A percentile compares a stretch with the other conserved stretches of the same genome.
phyloP scores from a whole-genome alignment of 228 moss, liverwort and hornwort genomes.

The Sphagnum fallax region DNA sequence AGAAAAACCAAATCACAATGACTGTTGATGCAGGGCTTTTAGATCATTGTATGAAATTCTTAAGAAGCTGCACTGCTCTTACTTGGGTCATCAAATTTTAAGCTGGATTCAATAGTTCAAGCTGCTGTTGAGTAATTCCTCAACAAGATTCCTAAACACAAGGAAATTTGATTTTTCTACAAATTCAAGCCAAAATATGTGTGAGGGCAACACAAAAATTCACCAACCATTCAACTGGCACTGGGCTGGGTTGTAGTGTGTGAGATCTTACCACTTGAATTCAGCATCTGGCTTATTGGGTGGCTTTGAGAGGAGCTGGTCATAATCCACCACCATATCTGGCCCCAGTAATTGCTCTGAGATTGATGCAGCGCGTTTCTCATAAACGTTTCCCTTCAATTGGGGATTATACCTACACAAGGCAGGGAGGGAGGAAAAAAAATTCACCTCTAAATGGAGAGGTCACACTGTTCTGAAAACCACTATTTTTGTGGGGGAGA shows the following conservation, averaged over 20 bases:
- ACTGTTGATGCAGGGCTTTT: not conserved
- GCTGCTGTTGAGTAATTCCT: too few species aligned
- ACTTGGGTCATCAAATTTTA: too few species aligned
- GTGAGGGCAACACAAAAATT: not conserved
- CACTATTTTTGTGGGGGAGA: too few species aligned
- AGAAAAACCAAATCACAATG: not conserved
- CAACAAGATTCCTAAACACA: too few species aligned
- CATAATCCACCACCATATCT: conserved; percentile 83
- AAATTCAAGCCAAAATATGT: too few species aligned
- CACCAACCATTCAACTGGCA: not conserved
- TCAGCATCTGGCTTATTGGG: conserved; percentile 86
- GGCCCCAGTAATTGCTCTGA: conserved; percentile 67
- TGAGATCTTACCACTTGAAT: conserved; percentile 67
- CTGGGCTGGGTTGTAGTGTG: not conserved
- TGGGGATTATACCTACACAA: conserved; percentile 51
- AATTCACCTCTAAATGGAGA: not conserved
- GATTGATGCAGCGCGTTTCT: conserved; percentile 73
- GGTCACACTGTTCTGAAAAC: too few species aligned
- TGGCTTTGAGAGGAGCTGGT: conserved; percentile 83
- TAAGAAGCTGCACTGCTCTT: too few species aligned
- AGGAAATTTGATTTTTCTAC: too few species aligned
- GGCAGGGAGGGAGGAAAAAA: not conserved
- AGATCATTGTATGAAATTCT: too few species aligned
- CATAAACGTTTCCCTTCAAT: conserved; percentile 60
- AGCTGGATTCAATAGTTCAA: too few species aligned